Conservation (phyloP, 805 yeast genomes). For the Candida ovalis region DNA sequence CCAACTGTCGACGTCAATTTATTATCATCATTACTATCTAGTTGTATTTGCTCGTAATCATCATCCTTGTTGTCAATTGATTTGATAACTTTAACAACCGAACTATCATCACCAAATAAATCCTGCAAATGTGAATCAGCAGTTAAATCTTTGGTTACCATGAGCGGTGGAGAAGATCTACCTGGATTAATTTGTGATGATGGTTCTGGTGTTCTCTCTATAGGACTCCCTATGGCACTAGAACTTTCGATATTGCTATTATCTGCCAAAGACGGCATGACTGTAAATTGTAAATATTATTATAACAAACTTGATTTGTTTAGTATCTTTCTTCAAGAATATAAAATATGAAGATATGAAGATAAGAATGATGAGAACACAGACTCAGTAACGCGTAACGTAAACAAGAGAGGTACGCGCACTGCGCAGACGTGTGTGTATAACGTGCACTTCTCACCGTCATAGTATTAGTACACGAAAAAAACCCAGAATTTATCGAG, state of each 20-base stretch:
- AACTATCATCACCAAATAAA: slow-evolving; percentile 5
- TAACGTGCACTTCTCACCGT: too few species aligned
- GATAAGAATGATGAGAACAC: too few species aligned
- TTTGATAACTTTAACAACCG: neutral
- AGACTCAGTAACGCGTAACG: too few species aligned
- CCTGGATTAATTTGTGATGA: slow-evolving; percentile 20
- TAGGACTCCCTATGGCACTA: neutral
- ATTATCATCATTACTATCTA: neutral
- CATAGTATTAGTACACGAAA: too few species aligned
- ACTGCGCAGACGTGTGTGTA: too few species aligned
- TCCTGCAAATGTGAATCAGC: neutral
- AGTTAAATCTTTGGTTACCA: neutral
- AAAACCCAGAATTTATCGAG: too few species aligned
- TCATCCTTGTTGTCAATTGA: neutral
- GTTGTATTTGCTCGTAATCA: neutral
- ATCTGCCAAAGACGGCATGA: neutral
- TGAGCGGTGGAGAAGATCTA: slow-evolving; percentile 10
- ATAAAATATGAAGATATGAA: too few species aligned
- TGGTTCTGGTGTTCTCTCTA: slow-evolving; percentile 15
- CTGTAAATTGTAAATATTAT: too few species aligned
- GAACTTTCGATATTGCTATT: neutral
- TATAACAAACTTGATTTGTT: too few species aligned
- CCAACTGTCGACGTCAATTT: neutral
- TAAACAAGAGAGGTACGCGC: too few species aligned
- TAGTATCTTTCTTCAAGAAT: too few species aligned